phyloP scores from a whole-genome alignment of 148 eudicot genomes.

The Agrostemma githago region DNA sequence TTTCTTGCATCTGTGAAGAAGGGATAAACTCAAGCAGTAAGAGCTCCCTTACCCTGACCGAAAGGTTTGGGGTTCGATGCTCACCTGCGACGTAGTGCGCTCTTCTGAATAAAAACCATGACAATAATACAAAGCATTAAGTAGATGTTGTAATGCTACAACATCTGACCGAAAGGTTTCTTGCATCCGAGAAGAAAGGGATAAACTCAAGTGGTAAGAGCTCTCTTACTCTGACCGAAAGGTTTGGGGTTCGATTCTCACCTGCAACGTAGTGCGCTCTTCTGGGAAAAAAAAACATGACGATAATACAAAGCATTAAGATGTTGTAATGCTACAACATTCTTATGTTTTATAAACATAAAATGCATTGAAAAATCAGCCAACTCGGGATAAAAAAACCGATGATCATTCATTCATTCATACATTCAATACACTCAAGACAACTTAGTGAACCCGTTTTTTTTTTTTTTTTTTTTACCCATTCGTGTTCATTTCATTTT shows the following conservation, averaged over 20 bases:
- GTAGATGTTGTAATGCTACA: not conserved
- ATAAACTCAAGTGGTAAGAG: not conserved
- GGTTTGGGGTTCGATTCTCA: too few species aligned
- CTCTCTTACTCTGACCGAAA: not conserved
- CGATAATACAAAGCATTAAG: not conserved
- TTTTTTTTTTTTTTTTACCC: not conserved
- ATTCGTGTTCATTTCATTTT: not conserved
- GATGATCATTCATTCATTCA: not conserved
- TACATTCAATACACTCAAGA: conserved; percentile 6
- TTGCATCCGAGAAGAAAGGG: not conserved
- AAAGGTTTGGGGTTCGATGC: too few species aligned
- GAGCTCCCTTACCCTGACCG: not conserved
- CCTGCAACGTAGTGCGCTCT: too few species aligned
- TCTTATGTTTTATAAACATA: too few species aligned
- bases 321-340: not conserved
- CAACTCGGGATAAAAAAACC: not conserved
- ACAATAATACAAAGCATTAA: not conserved
- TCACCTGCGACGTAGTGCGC: too few species aligned
- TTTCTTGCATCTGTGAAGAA: not conserved
- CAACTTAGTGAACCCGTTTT: not conserved
- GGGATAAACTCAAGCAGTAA: not conserved
- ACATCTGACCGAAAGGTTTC: too few species aligned
- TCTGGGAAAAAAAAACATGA: not conserved
- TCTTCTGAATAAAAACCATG: not conserved
- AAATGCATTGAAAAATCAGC: not conserved